Evolutionary conservation across 106 monocot species (phyloP).

Genomic region (Dendrobium catenatum): DNA sequence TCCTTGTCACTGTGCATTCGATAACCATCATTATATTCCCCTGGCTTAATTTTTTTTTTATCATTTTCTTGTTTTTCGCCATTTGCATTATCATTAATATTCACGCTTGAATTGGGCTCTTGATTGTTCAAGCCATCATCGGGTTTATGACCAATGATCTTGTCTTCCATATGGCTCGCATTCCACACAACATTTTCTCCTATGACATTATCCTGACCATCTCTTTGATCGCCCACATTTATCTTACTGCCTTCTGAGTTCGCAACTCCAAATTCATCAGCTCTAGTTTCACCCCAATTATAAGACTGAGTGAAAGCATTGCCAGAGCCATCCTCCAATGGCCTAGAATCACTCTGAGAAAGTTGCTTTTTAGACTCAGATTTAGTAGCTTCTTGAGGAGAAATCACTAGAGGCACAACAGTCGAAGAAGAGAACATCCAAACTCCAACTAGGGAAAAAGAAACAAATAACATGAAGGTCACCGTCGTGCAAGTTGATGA

Average conservation of each 20-base stretch:
- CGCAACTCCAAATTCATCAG: conserved; percentile 25
- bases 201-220: conserved; percentile 12
- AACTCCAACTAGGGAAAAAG: conserved; percentile 62
- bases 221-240: neutral
- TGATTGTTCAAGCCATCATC: neutral
- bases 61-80: conserved; percentile 14
- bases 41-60: conserved; percentile 20
- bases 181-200: conserved; percentile 18
- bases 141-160: neutral
- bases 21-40: conserved; percentile 24
- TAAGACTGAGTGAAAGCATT: conserved; percentile 18
- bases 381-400: conserved; percentile 19
- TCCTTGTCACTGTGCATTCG: conserved; percentile 13
- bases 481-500: conserved; percentile 48
- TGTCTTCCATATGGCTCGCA: neutral
- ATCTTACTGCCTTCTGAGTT: conserved; percentile 16
- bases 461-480: conserved; percentile 57
- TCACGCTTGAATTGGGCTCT: conserved; percentile 4
- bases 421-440: conserved; percentile 77
- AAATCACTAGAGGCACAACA: conserved; percentile 38
- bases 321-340: conserved; percentile 29
- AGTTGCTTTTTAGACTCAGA: conserved; percentile 19
- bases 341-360: conserved; percentile 12
- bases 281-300: neutral
- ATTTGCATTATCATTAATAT: conserved; percentile 16